Conservation (phyloP, 306 rosid genomes). For the Cucumis melo region DNA sequence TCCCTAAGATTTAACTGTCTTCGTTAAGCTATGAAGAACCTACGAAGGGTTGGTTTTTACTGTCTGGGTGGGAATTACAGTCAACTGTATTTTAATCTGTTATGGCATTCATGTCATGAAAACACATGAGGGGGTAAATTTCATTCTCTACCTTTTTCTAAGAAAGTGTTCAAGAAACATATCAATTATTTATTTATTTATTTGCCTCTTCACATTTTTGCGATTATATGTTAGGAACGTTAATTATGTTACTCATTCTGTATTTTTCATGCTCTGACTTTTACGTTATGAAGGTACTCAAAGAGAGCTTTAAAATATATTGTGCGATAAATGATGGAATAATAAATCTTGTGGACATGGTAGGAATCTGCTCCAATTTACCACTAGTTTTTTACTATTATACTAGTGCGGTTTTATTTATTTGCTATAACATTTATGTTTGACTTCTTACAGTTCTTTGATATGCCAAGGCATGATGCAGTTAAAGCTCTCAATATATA, state of each 20-base stretch:
- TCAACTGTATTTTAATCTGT: background rate
- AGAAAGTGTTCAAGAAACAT: background rate
- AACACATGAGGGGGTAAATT: background rate
- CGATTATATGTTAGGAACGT: background rate
- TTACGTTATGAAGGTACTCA: constrained; percentile 37
- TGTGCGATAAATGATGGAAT: constrained; percentile 92
- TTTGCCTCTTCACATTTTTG: background rate
- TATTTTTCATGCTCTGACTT: background rate
- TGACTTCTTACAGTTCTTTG: constrained; percentile 59
- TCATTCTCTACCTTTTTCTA: background rate
- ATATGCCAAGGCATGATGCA: constrained; percentile 80
- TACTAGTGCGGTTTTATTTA: background rate
- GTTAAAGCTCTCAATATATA: constrained; percentile 58
- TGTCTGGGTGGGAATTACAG: background rate
- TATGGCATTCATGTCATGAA: background rate
- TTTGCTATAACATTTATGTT: constrained; percentile 5
- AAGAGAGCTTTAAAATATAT: constrained; percentile 95
- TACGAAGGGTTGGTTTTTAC: background rate
- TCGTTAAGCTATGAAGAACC: background rate
- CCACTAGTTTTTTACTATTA: constrained; percentile 4
- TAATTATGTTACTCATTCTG: background rate
- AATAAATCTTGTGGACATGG: constrained; percentile 92
- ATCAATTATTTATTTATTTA: background rate
- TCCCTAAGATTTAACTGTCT: background rate
- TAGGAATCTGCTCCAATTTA: constrained; percentile 23